Base-by-base conservation (phyloP, 257 asterid species). In the Solanum rostratum region DNA sequence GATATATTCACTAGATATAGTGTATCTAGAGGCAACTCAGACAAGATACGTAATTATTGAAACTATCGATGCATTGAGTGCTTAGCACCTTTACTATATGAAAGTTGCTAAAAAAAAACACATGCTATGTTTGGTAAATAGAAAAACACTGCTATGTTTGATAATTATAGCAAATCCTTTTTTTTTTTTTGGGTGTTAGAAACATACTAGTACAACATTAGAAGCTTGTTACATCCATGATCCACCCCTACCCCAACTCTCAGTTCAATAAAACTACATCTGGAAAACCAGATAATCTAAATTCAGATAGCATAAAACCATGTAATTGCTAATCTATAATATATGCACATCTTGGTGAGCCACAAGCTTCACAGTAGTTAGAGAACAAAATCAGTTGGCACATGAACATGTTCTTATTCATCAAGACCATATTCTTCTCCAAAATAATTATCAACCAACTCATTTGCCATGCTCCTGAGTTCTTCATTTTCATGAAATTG, bases 401-500 rank as follows among this genome's bases (percentile, higher is more conserved):
- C 13, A 45, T 74, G 81, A 14, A 27, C 43, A 74, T 74, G 43
- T 24, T 24, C 60, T 90, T 92, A 91, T 7, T 90, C 89, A 81
- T 92, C 95, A 19, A 95, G 86, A 5, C 98, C 98, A 43, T 96
- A 96, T 39, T 92, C 91, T 88, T 91, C 98, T 1, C 98, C 98
- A 14, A 92, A 97, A 90, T 95, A 97, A 88, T 69, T 86, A 87
- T 97, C 98, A 37, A 95, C 97, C 60, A 97, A 87, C 88, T 89
- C 92, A 6, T 90, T 95, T 5, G 98, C 98, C 97, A 97, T 94
- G 90, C 57, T 87, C 88, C 98, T 91, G 16, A 97, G 92, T 82
- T 90, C 98, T 70, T 90, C 98, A 57, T 93, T 97, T 79, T 92
- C 99, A 54, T 97, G 99, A 63, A 97, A 97, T 66, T 94, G 98